Evolutionary conservation across 495 filamentous ascomycete genomes (phyloP), one percentile per base, ranked within the genome.

Genomic region (Mytilinidion resinicola): DNA sequence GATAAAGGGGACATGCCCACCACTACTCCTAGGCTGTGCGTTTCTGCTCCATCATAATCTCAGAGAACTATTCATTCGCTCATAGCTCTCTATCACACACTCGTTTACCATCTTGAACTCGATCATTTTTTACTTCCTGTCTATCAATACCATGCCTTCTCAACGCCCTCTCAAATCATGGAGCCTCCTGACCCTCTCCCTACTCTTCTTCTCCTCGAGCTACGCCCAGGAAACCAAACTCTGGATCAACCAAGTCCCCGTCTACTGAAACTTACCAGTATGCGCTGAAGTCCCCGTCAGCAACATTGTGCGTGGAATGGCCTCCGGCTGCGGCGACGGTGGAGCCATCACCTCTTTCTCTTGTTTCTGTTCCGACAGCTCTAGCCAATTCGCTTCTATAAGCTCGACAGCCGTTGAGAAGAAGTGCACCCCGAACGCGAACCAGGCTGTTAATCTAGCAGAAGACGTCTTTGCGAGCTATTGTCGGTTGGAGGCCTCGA

Each of bases 161-260:
- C 44, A 48, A 17, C 19, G 10, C 44, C 12, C 15, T 3, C 21
- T 17, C 19, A 1, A 2, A 21, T 20, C 44, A 48, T 48, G 44
- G 44, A 11, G 19, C n/a, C 44, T 20, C 44, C 12, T 48, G 21
- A 6, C 19, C 10, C 15, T 48, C 44, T 1, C 19, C 10, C 9
- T 48, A 3, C 9, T 15, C 19, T 48, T 19, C 21, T 20, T 48
- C 12, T 48, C 44, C 1, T 48, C 25, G 6, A 30, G 25, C 6
- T 30, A 30, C 6, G 25, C 25, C 25, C 25, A 30, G 25, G 6
- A 30, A 30, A 30, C 25, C 25, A 56, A 56, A 14, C 17, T 56
- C 14, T 56, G 39, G 36, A 56, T 56, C 39, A 56, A 56, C 37
- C 17, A 44, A 35, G 39, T 56, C 7, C 53, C 53, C 19, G 53